These are phyloP conservation scores for Waltiozyma sp. DNA, from an alignment of 1,139 yeast species.

Conservation along the genomic window DNA sequence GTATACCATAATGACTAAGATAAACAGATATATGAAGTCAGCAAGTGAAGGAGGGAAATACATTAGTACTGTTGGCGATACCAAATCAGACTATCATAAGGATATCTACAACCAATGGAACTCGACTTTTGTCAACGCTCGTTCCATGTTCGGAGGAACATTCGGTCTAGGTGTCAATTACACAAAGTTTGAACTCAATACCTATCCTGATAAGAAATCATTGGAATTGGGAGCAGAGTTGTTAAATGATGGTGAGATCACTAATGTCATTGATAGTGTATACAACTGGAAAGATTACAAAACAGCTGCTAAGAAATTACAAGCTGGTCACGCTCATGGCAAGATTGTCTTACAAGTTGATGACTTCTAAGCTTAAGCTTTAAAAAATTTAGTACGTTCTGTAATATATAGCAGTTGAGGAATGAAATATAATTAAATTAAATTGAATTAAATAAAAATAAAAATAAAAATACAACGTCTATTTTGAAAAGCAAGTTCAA, in stretches of 20 bases:
- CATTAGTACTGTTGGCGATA: conserved; percentile 47
- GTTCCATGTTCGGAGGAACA: conserved; percentile 23
- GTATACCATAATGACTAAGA: conserved; percentile 22
- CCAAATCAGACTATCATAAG: conserved; percentile 24
- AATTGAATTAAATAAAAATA: too few relatives aligned
- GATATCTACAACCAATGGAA: conserved; percentile 27
- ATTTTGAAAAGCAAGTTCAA: too few relatives aligned
- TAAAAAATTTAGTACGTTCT: too few relatives aligned
- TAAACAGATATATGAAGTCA: conserved; percentile 23
- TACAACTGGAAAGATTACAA: conserved; percentile 40
- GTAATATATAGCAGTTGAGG: too few relatives aligned
- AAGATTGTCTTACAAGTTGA: conserved; percentile 42
- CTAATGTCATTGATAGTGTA: conserved; percentile 40
- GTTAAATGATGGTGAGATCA: conserved; percentile 30
- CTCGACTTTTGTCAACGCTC: conserved; percentile 27
- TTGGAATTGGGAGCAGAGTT: conserved; percentile 27
- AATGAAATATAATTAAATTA: too few relatives aligned
- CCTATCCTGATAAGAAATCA: conserved; percentile 21
- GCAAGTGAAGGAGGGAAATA: conserved; percentile 32
- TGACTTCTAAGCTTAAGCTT: conserved; percentile 17
- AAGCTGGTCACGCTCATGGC: conserved; percentile 48
- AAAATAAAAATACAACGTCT: too few relatives aligned
- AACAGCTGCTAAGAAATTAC: conserved; percentile 41
- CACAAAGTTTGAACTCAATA: conserved; percentile 23
- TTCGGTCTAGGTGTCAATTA: conserved; percentile 24